phyloP scores from a whole-genome alignment of 2,329 filamentous ascomycete genomes.

The Botrytis pseudocinerea region DNA sequence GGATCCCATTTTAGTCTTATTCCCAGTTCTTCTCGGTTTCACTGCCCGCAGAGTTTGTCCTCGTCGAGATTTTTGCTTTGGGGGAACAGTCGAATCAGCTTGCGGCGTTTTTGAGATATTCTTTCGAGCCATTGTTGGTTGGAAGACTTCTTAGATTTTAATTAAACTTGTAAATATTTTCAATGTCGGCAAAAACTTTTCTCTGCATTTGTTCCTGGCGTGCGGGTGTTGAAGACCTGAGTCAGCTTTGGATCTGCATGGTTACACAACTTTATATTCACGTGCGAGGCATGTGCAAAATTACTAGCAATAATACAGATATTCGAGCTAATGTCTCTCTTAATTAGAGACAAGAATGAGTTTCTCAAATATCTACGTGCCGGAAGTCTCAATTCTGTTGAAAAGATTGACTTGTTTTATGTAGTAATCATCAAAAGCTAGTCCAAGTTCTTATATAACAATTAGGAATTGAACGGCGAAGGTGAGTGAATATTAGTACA shows the following conservation, averaged over 20 bases:
- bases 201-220: neutral
- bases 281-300: neutral
- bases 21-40: too few relatives aligned
- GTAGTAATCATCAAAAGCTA: neutral
- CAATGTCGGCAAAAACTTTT: too few relatives aligned
- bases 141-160: fast-evolving
- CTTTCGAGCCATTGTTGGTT: neutral
- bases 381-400: neutral
- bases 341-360: neutral
- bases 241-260: neutral
- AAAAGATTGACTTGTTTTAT: fast-evolving
- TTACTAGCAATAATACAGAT: neutral
- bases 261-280: neutral
- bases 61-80: neutral
- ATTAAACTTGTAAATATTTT: neutral
- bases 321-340: neutral
- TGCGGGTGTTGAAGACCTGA: neutral
- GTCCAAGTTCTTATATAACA: neutral
- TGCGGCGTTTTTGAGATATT: neutral
- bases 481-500: neutral
- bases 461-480: neutral
- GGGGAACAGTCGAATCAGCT: neutral
- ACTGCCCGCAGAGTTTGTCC: neutral
- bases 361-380: fast-evolving
- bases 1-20: neutral